phyloP scores from a whole-genome alignment of 129 eudicot species.

The Heracleum sosnowskyi region DNA sequence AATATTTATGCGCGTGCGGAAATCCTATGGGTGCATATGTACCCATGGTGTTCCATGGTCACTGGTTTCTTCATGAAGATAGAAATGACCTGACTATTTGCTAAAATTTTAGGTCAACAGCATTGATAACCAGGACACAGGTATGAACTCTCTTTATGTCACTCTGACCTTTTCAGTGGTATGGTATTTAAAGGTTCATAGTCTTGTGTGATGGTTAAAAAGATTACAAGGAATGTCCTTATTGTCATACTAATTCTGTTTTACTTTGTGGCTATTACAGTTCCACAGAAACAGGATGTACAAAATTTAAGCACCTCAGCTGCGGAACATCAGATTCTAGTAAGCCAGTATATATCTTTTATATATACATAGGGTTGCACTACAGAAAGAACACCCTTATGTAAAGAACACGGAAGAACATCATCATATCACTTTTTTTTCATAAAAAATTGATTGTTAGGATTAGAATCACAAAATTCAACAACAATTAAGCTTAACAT shows the following conservation, averaged over 20 bases:
- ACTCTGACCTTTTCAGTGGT: neutral
- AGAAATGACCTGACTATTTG: neutral
- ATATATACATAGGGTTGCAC: too few relatives aligned
- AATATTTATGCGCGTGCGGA: neutral
- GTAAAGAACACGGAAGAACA: too few relatives aligned
- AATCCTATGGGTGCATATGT: too few relatives aligned
- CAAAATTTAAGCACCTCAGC: constrained; percentile 49
- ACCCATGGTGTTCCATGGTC: neutral
- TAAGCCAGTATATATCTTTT: constrained; percentile 25
- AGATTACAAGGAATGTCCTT: neutral
- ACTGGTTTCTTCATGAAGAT: neutral
- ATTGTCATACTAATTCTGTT: neutral
- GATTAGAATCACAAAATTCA: too few relatives aligned
- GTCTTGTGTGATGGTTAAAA: neutral
- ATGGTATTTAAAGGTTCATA: neutral
- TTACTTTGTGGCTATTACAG: constrained; percentile 22
- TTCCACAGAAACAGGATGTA: constrained; percentile 37
- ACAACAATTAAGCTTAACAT: too few relatives aligned
- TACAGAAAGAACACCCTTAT: too few relatives aligned
- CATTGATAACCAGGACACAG: constrained; percentile 40
- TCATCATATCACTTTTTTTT: too few relatives aligned
- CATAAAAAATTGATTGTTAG: too few relatives aligned
- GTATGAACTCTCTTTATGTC: constrained; percentile 21
- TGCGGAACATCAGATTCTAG: constrained; percentile 97
- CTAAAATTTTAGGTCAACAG: constrained; percentile 39